Conservation (phyloP, 2,329 filamentous ascomycete species). For the Aphanocladium album region DNA sequence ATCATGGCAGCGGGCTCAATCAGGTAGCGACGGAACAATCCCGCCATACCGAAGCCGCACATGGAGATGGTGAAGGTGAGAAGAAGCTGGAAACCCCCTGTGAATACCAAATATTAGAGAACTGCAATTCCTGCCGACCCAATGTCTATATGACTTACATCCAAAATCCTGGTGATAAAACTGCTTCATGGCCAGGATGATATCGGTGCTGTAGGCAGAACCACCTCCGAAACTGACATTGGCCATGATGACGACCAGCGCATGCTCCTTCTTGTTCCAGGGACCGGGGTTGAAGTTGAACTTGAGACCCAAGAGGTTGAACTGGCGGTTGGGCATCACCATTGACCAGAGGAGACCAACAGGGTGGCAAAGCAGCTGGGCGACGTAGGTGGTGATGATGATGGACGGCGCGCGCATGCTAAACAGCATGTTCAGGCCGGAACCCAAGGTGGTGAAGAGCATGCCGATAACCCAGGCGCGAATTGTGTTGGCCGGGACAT, state of each 20-base stretch:
- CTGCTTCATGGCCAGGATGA: slow-evolving; percentile 35
- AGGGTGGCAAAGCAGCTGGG: slow-evolving; percentile 39
- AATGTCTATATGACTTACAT: background rate
- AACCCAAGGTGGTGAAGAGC: slow-evolving; percentile 40
- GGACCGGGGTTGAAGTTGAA: slow-evolving; percentile 34
- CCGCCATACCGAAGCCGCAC: slow-evolving; percentile 35
- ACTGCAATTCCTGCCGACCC: slow-evolving; percentile 53
- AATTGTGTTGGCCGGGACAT: slow-evolving; percentile 29
- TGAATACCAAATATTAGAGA: slow-evolving; percentile 62
- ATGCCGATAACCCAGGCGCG: slow-evolving; percentile 40
- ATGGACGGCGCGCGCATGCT: slow-evolving; percentile 41
- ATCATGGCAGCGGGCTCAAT: slow-evolving; percentile 58
- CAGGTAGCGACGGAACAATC: slow-evolving; percentile 49
- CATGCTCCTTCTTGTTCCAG: slow-evolving; percentile 45
- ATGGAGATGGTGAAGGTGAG: slow-evolving; percentile 34
- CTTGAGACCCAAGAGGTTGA: slow-evolving; percentile 20
- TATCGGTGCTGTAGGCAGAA: slow-evolving; percentile 40
- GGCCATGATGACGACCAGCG: slow-evolving; percentile 41
- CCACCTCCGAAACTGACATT: slow-evolving; percentile 40
- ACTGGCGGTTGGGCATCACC: slow-evolving; percentile 29
- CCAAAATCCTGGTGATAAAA: slow-evolving; percentile 37
- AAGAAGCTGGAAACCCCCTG: slow-evolving; percentile 31
- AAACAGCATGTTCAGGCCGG: slow-evolving; percentile 44
- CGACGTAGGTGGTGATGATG: slow-evolving; percentile 40
- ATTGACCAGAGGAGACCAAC: slow-evolving; percentile 35